Evolutionary conservation across 202 grass and related monocot species (phyloP), one percentile per base, ranked within the genome.

Genomic region (Dendrocalamus latiflorus): DNA sequence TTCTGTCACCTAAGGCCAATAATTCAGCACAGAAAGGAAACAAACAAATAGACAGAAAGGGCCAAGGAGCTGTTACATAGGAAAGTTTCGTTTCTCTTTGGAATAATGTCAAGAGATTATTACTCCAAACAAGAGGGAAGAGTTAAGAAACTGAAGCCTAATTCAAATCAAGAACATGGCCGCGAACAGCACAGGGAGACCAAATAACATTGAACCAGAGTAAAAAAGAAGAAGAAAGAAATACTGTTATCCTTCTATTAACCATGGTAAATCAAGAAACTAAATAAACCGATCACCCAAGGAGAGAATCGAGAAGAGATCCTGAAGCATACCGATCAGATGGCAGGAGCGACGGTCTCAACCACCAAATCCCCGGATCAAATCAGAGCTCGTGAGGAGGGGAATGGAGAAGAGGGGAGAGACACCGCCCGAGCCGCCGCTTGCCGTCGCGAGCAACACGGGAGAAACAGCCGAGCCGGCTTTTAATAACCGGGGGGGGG

Each of bases 251-350:
- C 48, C 48, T 50, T 56, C 8, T 22, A 11, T 4, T 22, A 22
- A 56, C 9, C 53, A 56, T 10, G n/a, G n/a, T 21, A 56, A 56
- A 56, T 22, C 53, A 56, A 56, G n/a, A 22, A 22, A 9, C n/a
- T 9, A 56, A 21, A 9, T 22, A 15, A 1, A 50, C 48, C 15
- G 53, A 21, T 22, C 20, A 56, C 8, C 20, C 20, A 21, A 56
- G 7, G 3, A 56, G 53, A n/a, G 2, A 56, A 10, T 10, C 50
- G 6, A 54, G 18, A 54, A 54, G 53, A 2, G 75, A 21, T 72
- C 48, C 28, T 16, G 57, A 72, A 2, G 71, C 84, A 37, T 70
- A 87, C 81, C 81, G 13, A n/a, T 85, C 49, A 65, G 42, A 80
- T 38, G 20, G 66, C 67, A 38, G 22, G 34, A 51, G 50, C 16